Percentiles rank a stretch among this genome's conserved stretches.
Evolutionary conservation across 345 rosid genomes (phyloP).

Genomic region (Eucalyptus curtisii): DNA sequence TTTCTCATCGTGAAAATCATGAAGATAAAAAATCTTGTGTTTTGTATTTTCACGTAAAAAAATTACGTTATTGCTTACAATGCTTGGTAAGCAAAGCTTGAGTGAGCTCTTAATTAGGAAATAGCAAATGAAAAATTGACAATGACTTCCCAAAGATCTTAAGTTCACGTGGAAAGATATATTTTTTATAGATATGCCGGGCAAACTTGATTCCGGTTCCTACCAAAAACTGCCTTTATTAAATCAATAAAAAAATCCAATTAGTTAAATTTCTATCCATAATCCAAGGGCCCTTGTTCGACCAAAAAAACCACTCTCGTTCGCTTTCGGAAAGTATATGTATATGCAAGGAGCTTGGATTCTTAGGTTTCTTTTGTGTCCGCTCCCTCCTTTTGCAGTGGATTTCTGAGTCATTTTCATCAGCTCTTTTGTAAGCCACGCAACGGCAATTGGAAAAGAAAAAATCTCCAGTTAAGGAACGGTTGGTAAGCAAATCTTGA

Average conservation of each 20-base stretch:
- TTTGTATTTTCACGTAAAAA: fast-evolving
- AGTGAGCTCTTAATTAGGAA: neutral
- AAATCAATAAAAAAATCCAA: neutral
- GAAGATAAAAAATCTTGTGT: too few relatives aligned
- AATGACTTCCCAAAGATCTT: fast-evolving
- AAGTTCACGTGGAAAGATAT: neutral
- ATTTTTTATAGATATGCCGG: neutral
- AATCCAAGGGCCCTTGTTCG: too few relatives aligned
- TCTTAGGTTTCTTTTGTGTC: neutral
- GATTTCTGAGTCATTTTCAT: neutral
- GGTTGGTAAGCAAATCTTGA: neutral
- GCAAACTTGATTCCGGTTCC: neutral
- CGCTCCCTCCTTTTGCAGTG: neutral
- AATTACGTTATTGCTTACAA: too few relatives aligned
- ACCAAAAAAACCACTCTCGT: too few relatives aligned
- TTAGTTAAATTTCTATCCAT: neutral
- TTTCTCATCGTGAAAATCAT: too few relatives aligned
- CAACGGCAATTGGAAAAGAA: neutral
- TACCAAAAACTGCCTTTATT: neutral
- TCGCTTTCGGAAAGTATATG: neutral
- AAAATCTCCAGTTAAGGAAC: neutral
- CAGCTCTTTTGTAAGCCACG: neutral
- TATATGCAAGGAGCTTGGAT: neutral
- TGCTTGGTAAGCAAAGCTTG: neutral
- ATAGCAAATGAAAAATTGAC: too few relatives aligned